A percentile compares a stretch with the other conserved stretches of the same genome.
These are phyloP conservation scores for Flaveria bidentis DNA, from an alignment of 129 eudicot species.

Conservation along the genomic window DNA sequence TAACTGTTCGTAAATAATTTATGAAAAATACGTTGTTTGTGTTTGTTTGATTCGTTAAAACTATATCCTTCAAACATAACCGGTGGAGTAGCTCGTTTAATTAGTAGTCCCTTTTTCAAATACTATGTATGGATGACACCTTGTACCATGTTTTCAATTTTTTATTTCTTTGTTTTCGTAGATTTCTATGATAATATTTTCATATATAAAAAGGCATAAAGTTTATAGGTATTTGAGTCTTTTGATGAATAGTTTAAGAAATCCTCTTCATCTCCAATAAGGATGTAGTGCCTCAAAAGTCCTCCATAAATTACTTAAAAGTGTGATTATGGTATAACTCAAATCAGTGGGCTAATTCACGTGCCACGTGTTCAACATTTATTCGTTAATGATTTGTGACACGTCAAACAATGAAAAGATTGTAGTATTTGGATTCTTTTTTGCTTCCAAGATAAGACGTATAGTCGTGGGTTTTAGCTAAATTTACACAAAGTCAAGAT, in stretches of 20 bases:
- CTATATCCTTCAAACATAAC: too few relatives aligned
- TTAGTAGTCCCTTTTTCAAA: too few relatives aligned
- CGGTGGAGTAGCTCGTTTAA: too few relatives aligned
- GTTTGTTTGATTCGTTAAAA: too few relatives aligned
- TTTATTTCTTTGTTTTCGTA: background rate
- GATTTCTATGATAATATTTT: constrained; percentile 18
- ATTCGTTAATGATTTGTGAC: constrained; percentile 5
- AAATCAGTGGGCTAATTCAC: constrained; percentile 41
- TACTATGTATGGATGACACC: too few relatives aligned
- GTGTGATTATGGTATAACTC: constrained; percentile 36
- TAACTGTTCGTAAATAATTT: too few relatives aligned
- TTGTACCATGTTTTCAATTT: background rate
- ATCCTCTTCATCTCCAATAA: constrained; percentile 44
- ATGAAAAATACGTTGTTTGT: too few relatives aligned
- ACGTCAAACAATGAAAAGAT: background rate
- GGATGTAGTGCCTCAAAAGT: constrained; percentile 47
- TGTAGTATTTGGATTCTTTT: background rate
- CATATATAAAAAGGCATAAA: constrained; percentile 21
- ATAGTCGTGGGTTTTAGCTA: background rate
- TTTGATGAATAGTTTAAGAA: constrained; percentile 46
- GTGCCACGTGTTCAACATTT: constrained; percentile 31
- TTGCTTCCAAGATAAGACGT: constrained; percentile 4
- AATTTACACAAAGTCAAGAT: too few relatives aligned
- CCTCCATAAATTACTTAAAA: constrained; percentile 35
- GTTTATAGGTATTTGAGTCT: constrained; percentile 39